Evolutionary conservation across 1,139 yeast species (phyloP), one percentile per base, ranked within the genome.

Genomic region (Blastobotrys capitulatus): DNA sequence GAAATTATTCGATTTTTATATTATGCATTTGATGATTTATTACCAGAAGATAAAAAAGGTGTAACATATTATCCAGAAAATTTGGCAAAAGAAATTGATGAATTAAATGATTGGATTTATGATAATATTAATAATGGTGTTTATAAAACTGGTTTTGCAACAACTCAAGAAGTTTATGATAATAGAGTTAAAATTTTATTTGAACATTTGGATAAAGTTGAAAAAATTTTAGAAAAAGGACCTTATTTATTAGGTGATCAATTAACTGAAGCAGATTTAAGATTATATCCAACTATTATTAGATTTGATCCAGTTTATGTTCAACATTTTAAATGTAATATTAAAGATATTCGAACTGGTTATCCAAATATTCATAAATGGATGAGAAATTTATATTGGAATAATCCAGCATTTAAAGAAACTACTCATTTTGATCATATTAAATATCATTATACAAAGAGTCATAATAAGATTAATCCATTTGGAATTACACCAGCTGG

Each of bases 271-370:
- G 95, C 95, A 15, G 98, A 92, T 65, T 74, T 92, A 50, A 76
- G 97, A 58, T 77, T 92, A 52, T 92, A 70, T 70, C 82, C 94
- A 32, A 83, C 97, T 9, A 83, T 90, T 54, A 74, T 86, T 43
- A 78, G 97, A 59, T 90, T 90, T 62, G 97, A 90, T 66, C 86
- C 94, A 1, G 95, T 87, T 29, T 90, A 90, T 64, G 90, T 84
- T 49, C 96, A 89, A 68, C 97, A 89, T 67, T 92, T 92, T 78
- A 92, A 92, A 72, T 87, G 96, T 69, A 92, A 92, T 67, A 69
- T 88, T 55, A 81, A 82, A 46, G 85, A 82, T 76, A 86, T 92
- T 61, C 80, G 97, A 63, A 74, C 74, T 56, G 86, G 88, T 56
- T 92, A 80, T 65, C 97, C 97, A 20, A 69, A 75, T 60, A 70